Conservation (phyloP, 2,329 filamentous ascomycete species). For the Aureobasidium lini region DNA sequence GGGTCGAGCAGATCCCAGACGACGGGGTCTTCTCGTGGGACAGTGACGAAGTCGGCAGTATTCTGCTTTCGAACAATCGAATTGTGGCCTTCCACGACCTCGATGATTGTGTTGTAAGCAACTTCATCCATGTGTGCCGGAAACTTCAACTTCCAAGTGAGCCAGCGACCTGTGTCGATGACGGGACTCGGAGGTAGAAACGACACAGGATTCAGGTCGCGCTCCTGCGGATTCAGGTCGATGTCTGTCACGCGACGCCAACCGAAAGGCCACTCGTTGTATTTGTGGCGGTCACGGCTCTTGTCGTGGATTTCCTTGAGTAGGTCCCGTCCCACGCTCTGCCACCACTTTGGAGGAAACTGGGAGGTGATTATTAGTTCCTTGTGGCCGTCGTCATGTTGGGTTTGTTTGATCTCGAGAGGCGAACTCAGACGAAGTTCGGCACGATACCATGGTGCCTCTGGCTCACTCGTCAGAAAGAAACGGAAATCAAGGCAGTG, state of each 20-base stretch:
- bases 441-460: background rate
- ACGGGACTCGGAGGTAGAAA: slow-evolving; percentile 6
- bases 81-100: slow-evolving; percentile 64
- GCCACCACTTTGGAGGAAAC: slow-evolving; percentile 32
- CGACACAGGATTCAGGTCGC: slow-evolving; percentile 7
- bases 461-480: background rate
- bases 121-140: background rate
- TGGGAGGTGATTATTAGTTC: slow-evolving; percentile 30
- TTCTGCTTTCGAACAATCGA: slow-evolving; percentile 35
- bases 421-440: slow-evolving; percentile 4
- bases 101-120: slow-evolving; percentile 17
- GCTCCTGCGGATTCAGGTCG: slow-evolving; percentile 32
- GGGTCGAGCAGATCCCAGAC: slow-evolving; percentile 8
- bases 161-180: slow-evolving; percentile 49
- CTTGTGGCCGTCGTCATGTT: background rate
- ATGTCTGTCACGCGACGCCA: slow-evolving; percentile 62
- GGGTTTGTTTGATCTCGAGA: background rate
- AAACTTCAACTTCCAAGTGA: slow-evolving; percentile 39
- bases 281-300: slow-evolving; percentile 39
- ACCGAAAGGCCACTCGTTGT: slow-evolving; percentile 45
- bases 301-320: slow-evolving; percentile 26
- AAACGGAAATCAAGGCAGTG: slow-evolving; percentile 15
- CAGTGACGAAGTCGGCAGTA: background rate
- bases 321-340: slow-evolving; percentile 27
- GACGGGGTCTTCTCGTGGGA: background rate